Percentiles rank a stretch among this genome's conserved stretches.
Evolutionary conservation across 2,329 filamentous ascomycete genomes (phyloP).

Genomic region (Nemania abortiva): DNA sequence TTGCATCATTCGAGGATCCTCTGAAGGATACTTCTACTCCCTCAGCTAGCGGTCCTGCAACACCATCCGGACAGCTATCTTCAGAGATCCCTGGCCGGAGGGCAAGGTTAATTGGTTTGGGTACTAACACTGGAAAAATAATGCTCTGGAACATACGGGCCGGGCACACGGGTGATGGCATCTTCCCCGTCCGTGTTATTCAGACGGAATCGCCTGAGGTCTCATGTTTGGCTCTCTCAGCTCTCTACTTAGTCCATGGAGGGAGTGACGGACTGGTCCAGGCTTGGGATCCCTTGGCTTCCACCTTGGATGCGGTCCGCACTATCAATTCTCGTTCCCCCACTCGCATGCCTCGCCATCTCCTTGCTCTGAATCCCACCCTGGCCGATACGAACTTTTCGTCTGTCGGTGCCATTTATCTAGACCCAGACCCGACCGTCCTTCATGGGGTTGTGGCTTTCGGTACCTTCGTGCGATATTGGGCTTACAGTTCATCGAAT

Average conservation of each 20-base stretch:
- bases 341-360: slow-evolving; percentile 81
- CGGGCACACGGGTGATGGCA: slow-evolving; percentile 65
- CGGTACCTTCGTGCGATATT: slow-evolving; percentile 89
- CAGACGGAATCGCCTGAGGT: slow-evolving; percentile 92
- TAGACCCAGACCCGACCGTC: slow-evolving; percentile 88
- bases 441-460: slow-evolving; percentile 89
- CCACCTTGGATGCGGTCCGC: slow-evolving; percentile 79
- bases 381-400: slow-evolving; percentile 80
- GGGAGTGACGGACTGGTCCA: slow-evolving; percentile 96
- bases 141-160: slow-evolving; percentile 88
- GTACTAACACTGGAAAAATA: slow-evolving; percentile 82
- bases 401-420: slow-evolving; percentile 83
- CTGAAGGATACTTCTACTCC: slow-evolving; percentile 67
- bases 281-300: slow-evolving; percentile 95
- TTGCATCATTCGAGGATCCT: slow-evolving; percentile 83
- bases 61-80: slow-evolving; percentile 56
- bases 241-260: slow-evolving; percentile 90
- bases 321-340: slow-evolving; percentile 90
- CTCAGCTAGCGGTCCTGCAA: slow-evolving; percentile 62
- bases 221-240: slow-evolving; percentile 83
- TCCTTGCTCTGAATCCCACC: slow-evolving; percentile 65
- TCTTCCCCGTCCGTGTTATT: slow-evolving; percentile 82
- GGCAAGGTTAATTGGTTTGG: slow-evolving; percentile 82
- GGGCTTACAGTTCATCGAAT: slow-evolving; percentile 89
- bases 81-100: slow-evolving; percentile 85